These are phyloP conservation scores for Pascua guehoae DNA, from an alignment of 1,284 basidiomycete species.

Conservation along the genomic window DNA sequence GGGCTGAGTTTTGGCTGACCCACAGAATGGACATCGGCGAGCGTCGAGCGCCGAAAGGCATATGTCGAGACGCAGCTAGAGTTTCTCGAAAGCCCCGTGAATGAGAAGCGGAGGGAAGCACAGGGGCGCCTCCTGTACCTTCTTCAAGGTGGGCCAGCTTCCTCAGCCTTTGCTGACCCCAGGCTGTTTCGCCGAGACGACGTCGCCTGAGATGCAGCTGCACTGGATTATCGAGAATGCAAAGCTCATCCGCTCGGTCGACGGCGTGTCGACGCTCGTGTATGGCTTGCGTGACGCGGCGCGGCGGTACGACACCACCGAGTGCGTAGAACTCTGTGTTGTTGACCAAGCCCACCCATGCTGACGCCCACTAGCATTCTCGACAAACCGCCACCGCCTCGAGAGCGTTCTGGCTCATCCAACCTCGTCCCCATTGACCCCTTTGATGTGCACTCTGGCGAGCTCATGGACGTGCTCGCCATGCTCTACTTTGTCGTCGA, in stretches of 20 bases:
- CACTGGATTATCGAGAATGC: slow-evolving; percentile 96
- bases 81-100: slow-evolving; percentile 75
- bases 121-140: slow-evolving; percentile 85
- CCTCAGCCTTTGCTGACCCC: slow-evolving; percentile 8
- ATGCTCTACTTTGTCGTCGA: slow-evolving; percentile 93
- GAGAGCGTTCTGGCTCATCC: slow-evolving; percentile 15
- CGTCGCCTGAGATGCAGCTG: slow-evolving; percentile 86
- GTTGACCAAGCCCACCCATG: no score
- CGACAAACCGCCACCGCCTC: slow-evolving; percentile 3
- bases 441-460: slow-evolving; percentile 58
- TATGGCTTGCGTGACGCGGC: slow-evolving; percentile 86
- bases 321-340: slow-evolving; percentile 19
- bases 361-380: slow-evolving; percentile 6
- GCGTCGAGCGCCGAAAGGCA: slow-evolving; percentile 57
- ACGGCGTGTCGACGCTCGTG: slow-evolving; percentile 78
- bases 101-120: slow-evolving; percentile 77
- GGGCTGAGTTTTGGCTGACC: background rate
- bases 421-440: slow-evolving; percentile 28
- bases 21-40: slow-evolving; percentile 72
- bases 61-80: slow-evolving; percentile 78
- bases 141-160: slow-evolving; percentile 65
- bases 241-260: slow-evolving; percentile 74
- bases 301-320: slow-evolving; percentile 63
- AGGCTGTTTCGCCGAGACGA: slow-evolving; percentile 90
- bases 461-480: slow-evolving; percentile 84